A percentile compares a stretch with the other conserved stretches of the same genome.
These are phyloP conservation scores for Fraxinus paxiana DNA, from an alignment of 305 asterid genomes.

Conservation along the genomic window DNA sequence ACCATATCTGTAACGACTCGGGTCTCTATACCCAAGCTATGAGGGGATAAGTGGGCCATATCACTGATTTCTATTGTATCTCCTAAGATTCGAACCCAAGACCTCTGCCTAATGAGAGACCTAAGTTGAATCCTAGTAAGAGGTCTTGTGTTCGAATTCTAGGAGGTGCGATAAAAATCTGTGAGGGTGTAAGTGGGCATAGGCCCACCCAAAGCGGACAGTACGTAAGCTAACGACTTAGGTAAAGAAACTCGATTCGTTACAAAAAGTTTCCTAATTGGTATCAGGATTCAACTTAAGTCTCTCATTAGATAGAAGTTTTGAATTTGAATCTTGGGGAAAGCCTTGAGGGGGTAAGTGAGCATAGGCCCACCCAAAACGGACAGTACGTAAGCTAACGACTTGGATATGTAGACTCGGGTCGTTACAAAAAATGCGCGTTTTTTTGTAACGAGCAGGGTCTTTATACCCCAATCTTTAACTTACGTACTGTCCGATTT, in stretches of 20 bases:
- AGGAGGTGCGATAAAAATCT: neutral
- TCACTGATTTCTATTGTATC: neutral
- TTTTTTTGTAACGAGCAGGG: neutral
- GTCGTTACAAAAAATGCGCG: neutral
- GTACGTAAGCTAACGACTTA: neutral
- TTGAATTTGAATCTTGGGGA: neutral
- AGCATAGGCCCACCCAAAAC: neutral
- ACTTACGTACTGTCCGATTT: neutral
- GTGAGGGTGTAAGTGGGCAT: neutral
- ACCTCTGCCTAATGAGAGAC: neutral
- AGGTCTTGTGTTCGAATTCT: too few species aligned
- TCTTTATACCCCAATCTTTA: neutral
- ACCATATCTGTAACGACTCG: neutral
- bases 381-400: neutral
- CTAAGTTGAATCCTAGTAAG: neutral
- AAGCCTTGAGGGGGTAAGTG: neutral
- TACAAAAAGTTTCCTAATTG: neutral
- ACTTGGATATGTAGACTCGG: too few species aligned
- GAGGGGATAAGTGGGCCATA: neutral
- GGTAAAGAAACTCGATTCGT: neutral
- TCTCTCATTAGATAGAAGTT: neutral
- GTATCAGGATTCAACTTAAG: neutral
- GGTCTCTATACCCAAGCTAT: neutral
- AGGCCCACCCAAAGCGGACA: neutral
- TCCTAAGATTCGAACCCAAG: neutral